Percentiles rank a stretch among this genome's conserved stretches.
phyloP scores from a whole-genome alignment of 2,329 filamentous ascomycete genomes.

The Diaporthe citri region DNA sequence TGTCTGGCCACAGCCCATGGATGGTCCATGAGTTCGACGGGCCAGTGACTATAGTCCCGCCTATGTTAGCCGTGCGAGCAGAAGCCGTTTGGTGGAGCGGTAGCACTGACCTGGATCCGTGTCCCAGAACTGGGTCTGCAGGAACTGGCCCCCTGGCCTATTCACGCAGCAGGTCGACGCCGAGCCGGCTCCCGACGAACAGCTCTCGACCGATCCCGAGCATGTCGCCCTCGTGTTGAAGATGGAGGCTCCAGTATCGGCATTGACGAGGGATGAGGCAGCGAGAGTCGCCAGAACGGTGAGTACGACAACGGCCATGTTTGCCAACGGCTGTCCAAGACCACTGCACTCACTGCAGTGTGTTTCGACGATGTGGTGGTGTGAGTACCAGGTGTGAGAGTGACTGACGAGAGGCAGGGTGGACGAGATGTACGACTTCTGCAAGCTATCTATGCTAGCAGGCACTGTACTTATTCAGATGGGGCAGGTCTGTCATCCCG shows the following conservation, averaged over 20 bases:
- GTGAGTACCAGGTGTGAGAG: background rate
- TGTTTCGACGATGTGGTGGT: background rate
- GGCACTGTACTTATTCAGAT: background rate
- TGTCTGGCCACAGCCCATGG: conserved; percentile 39
- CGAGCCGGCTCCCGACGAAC: conserved; percentile 30
- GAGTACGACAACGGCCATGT: conserved; percentile 16
- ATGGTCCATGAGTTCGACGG: conserved; percentile 39
- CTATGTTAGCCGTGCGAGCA: background rate
- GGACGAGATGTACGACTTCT: background rate
- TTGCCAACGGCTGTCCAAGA: background rate
- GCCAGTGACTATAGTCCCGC: conserved; percentile 14
- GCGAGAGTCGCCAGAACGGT: conserved; percentile 31
- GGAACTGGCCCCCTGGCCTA: conserved; percentile 36
- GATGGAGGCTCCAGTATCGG: conserved; percentile 28
- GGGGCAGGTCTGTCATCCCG: background rate
- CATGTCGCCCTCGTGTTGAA: conserved; percentile 37
- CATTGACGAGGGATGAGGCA: conserved; percentile 14
- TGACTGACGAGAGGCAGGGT: background rate
- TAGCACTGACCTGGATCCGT: conserved; percentile 38
- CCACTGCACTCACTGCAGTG: background rate
- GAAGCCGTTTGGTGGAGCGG: background rate
- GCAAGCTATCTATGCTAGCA: background rate
- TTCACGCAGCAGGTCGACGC: conserved; percentile 38
- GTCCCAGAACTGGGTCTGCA: conserved; percentile 40
- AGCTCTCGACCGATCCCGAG: conserved; percentile 34